Conservation (phyloP, 768 basidiomycete species). For the Phanerochaete carnosa region DNA sequence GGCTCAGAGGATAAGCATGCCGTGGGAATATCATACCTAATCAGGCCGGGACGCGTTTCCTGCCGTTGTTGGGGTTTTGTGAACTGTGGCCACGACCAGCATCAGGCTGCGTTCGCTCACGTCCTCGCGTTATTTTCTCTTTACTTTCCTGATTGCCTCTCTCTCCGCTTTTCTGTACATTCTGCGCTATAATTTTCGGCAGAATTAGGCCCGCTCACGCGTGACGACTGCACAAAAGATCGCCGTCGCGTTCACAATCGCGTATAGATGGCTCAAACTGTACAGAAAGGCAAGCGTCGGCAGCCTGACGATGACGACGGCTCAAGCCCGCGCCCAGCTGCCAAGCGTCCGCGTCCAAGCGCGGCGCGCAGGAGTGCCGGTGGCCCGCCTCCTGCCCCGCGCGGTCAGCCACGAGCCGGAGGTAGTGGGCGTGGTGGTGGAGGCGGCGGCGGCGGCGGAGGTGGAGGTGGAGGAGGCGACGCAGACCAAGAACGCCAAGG, state of each 20-base stretch:
- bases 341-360: constrained; percentile 47
- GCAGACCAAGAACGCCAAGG: constrained; percentile 27
- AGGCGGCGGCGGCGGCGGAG: constrained; percentile 14
- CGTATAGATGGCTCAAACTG: constrained; percentile 63
- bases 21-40: not conserved
- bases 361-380: constrained; percentile 89
- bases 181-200: not conserved
- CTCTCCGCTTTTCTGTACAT: not conserved
- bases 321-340: constrained; percentile 38
- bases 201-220: not conserved
- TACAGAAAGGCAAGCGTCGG: constrained; percentile 51
- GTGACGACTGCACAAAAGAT: not conserved
- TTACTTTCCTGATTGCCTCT: not conserved
- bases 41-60: not conserved
- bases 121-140: constrained; percentile 5
- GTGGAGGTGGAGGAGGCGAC: constrained; percentile 29
- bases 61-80: not conserved
- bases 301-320: constrained; percentile 26
- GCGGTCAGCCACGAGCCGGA: constrained; percentile 13
- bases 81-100: not conserved
- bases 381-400: constrained; percentile 43
- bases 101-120: not conserved
- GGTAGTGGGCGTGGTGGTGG: constrained; percentile 14
- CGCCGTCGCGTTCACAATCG: not conserved
- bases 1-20: not conserved